phyloP scores from a whole-genome alignment of 805 yeast genomes.

The Jamesozyma piceae region DNA sequence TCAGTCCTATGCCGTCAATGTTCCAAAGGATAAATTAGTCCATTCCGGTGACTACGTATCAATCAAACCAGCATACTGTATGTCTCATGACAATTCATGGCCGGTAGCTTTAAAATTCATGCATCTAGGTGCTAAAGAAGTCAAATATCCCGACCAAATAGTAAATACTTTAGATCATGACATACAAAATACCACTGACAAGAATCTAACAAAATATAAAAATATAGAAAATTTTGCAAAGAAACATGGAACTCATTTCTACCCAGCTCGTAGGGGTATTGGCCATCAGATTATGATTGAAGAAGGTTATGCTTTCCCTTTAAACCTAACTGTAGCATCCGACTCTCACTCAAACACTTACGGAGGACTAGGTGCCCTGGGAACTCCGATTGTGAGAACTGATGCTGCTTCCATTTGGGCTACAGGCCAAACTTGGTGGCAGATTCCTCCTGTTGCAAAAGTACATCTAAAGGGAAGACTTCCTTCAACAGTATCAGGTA shows the following conservation, averaged over 20 bases:
- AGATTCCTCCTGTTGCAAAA: slow-evolving; percentile 95
- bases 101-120: slow-evolving; percentile 95
- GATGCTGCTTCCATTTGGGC: slow-evolving; percentile 99
- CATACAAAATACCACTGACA: slow-evolving; percentile 86
- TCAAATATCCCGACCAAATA: slow-evolving; percentile 79
- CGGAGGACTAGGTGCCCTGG: slow-evolving; percentile 92
- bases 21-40: slow-evolving; percentile 66
- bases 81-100: slow-evolving; percentile 99
- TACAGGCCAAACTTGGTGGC: slow-evolving; percentile 99
- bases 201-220: slow-evolving; percentile 75
- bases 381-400: slow-evolving; percentile 96
- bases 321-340: slow-evolving; percentile 87
- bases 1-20: slow-evolving; percentile 83
- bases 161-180: slow-evolving; percentile 97
- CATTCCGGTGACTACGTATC: slow-evolving; percentile 91
- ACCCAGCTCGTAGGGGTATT: slow-evolving; percentile 98
- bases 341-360: slow-evolving; percentile 97
- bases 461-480: slow-evolving; percentile 77
- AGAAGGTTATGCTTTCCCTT: slow-evolving; percentile 96
- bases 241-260: slow-evolving; percentile 88
- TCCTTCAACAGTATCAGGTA: slow-evolving; percentile 86
- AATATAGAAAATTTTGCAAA: slow-evolving; percentile 86
- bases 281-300: slow-evolving; percentile 99
- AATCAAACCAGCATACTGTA: slow-evolving; percentile 91
- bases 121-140: slow-evolving; percentile 83